Base-by-base conservation (phyloP, 2,329 filamentous ascomycete genomes). In the Xylaria sp. region DNA sequence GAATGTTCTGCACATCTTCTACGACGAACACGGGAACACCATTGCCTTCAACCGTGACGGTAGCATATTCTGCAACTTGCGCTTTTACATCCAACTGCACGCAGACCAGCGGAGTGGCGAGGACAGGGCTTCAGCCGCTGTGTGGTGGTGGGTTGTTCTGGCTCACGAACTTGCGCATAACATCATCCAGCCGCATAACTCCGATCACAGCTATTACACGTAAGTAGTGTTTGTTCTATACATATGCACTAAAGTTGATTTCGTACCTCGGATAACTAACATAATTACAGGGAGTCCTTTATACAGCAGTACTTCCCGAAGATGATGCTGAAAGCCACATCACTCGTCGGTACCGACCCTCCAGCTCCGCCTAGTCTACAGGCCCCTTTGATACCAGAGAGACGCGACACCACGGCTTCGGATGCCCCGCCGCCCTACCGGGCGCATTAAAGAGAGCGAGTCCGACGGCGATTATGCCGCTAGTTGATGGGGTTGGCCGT, bases 101-200 rank as follows among this genome's bases (percentile, higher is more conserved):
- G 84, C 88, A 53, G 76, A 81, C 15, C 80, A 83, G 70, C 79
- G 89, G 26, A 51, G 73, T 60, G 78, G 79, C 2, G 81, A 85
- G 63, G 87, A 83, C 17, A 89, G 84, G 77, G 84, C 88, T 4
- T 92, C 96, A 69, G 93, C 93, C 2, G 83, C 89, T 66, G 88
- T 91, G 0, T 97, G 94, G 84, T 98, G 95, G 95, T 97, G 92
- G 88, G 92, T 97, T 71, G 94, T 96, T n/a, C 80, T 97, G 69
- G 97, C 94, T 70, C 96, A 99, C 79, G 97, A 99, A 82, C 82
- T 99, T 79, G 94, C 96, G 66, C 96, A 99, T 81, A 99, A 99
- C 78, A 82, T 99, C 63, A 93, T 97, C 9, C 81, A 83, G 44
- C 86, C 89, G 71, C 95, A 98, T 79, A 91, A 91, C 76, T 85